Conservation (phyloP, 306 rosid genomes). For the Cicer bijugum region DNA sequence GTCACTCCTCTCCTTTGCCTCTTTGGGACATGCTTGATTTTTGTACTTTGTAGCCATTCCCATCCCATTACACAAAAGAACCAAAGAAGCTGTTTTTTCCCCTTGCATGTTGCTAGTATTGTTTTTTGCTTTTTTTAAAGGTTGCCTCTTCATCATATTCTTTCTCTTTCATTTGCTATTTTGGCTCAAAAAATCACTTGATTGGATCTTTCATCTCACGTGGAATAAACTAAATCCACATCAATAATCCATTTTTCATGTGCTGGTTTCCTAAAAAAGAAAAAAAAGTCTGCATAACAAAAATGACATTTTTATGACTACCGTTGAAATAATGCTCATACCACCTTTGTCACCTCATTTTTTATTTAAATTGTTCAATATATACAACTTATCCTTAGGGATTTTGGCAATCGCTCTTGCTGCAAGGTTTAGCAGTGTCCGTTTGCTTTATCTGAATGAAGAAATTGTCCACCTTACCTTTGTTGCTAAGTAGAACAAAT, state of each 20-base stretch:
- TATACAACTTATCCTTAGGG: conserved; percentile 6
- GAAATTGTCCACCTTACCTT: conserved; percentile 30
- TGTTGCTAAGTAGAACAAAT: conserved; percentile 40
- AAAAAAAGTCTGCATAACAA: background rate
- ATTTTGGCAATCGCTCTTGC: conserved; percentile 19
- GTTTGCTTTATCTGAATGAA: conserved; percentile 36
- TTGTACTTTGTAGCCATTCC: conserved; percentile 6
- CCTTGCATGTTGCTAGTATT: background rate
- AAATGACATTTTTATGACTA: background rate
- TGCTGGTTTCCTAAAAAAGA: background rate
- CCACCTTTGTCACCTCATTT: background rate
- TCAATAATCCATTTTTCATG: conserved; percentile 8
- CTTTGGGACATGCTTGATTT: conserved; percentile 1
- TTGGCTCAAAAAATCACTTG: too few relatives aligned
- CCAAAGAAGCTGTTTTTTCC: background rate
- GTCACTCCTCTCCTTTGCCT: background rate
- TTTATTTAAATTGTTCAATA: conserved; percentile 3
- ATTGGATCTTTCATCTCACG: too few relatives aligned
- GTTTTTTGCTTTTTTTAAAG: background rate
- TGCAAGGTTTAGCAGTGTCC: conserved; percentile 26
- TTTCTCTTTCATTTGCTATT: too few relatives aligned
- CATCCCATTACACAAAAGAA: background rate
- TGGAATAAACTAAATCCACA: too few relatives aligned
- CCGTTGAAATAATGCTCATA: conserved; percentile 4
- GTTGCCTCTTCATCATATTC: conserved; percentile 6